Evolutionary conservation across 225 moss, liverwort and hornwort species (phyloP).

Genomic region (Anthoceros angustus): DNA sequence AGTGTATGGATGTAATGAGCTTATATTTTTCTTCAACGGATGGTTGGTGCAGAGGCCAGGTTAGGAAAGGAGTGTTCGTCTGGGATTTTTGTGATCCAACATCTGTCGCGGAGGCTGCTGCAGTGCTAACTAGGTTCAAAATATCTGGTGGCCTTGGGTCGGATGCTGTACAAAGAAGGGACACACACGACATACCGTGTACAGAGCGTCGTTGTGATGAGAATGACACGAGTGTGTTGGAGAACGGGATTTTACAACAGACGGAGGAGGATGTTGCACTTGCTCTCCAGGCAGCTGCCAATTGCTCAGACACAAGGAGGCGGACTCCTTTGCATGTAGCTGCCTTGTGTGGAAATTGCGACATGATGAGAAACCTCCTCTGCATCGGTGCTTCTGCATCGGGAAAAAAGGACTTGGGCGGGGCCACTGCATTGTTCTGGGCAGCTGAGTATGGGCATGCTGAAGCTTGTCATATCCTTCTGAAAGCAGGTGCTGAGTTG

Average conservation of each 20-base stretch:
- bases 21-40: background rate
- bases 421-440: conserved; percentile 64
- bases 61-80: conserved; percentile 27
- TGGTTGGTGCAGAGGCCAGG: conserved; percentile 29
- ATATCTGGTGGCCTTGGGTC: background rate
- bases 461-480: conserved; percentile 52
- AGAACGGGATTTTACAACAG: background rate
- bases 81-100: conserved; percentile 76
- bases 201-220: conserved; percentile 11
- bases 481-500: conserved; percentile 68
- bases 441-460: conserved; percentile 80
- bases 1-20: background rate
- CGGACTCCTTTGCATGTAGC: conserved; percentile 68
- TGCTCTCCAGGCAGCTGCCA: conserved; percentile 56
- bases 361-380: conserved; percentile 40
- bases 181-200: background rate
- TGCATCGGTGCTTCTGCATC: conserved; percentile 54
- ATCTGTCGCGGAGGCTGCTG: conserved; percentile 54
- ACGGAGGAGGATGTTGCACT: conserved; percentile 35
- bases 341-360: conserved; percentile 47
- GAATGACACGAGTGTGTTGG: conserved; percentile 13
- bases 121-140: conserved; percentile 38
- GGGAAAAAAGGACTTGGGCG: conserved; percentile 58
- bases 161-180: conserved; percentile 8
- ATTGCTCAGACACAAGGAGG: conserved; percentile 59